phyloP scores from a whole-genome alignment of 2,329 filamentous ascomycete genomes.

The Fonsecaea erecta region DNA sequence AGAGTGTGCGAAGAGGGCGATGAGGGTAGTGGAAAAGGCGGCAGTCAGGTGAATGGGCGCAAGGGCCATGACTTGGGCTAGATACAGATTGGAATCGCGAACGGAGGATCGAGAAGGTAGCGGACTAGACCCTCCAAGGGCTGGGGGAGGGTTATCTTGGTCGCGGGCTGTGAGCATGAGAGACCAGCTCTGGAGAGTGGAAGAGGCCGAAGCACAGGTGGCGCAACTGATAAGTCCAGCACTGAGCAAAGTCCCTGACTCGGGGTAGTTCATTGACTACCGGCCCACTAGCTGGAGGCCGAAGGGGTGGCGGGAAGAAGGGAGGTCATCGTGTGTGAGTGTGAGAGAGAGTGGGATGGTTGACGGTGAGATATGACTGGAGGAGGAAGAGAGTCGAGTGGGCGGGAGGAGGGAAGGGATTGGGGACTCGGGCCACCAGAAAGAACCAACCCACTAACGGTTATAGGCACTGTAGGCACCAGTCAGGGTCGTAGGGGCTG shows the following conservation, averaged over 20 bases:
- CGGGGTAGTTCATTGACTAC: neutral
- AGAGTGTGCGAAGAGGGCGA: neutral
- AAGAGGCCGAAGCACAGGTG: neutral
- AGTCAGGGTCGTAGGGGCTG: neutral
- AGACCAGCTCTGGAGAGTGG: neutral
- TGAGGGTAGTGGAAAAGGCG: neutral
- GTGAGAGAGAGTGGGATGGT: neutral
- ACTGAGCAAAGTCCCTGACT: neutral
- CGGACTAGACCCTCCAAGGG: neutral
- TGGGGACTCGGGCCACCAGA: neutral
- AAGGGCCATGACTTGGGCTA: neutral
- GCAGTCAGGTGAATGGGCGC: neutral
- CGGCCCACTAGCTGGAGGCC: neutral
- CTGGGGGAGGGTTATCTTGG: neutral
- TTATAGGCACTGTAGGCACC: neutral
- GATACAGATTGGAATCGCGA: neutral
- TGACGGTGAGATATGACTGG: neutral
- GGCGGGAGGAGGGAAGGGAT: neutral
- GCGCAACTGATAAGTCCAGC: neutral
- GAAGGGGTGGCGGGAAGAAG: neutral
- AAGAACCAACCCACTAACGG: neutral
- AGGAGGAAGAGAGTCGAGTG: neutral
- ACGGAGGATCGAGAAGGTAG: neutral
- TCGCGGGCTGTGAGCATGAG: neutral
- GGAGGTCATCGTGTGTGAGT: neutral